Evolutionary conservation across 2,329 filamentous ascomycete genomes (phyloP).

Genomic region (Fusarium tjaetaba): DNA sequence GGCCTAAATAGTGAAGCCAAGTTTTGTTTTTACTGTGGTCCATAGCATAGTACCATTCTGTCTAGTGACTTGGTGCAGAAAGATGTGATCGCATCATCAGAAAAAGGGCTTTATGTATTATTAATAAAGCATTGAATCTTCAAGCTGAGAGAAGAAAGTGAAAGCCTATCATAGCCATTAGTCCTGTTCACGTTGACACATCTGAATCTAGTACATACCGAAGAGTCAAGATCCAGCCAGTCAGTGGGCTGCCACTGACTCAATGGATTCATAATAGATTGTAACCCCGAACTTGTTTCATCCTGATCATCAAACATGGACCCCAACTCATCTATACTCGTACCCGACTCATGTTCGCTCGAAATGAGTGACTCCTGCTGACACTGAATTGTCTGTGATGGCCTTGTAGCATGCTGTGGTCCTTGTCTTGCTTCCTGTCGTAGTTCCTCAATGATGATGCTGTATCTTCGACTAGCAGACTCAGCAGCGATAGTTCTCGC

Average conservation of each 20-base stretch:
- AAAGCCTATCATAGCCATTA: not conserved
- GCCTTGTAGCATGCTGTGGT: constrained; percentile 2
- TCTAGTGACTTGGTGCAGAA: not conserved
- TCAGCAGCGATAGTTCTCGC: constrained; percentile 11
- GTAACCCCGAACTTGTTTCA: not conserved
- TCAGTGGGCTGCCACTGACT: constrained; percentile 25
- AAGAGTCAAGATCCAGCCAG: constrained; percentile 23
- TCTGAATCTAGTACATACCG: not conserved
- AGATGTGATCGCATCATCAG: fast-evolving
- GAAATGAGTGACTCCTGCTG: constrained; percentile 1
- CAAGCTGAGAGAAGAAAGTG: constrained; percentile 13
- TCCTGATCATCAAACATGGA: constrained; percentile 5
- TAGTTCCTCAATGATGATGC: constrained; percentile 25
- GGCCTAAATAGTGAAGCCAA: not conserved
- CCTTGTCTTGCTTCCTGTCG: constrained; percentile 10
- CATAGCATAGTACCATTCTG: no score
- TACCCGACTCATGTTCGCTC: not conserved
- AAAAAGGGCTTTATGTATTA: not conserved
- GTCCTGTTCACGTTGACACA: fast-evolving
- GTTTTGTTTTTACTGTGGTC: no score
- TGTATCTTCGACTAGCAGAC: constrained; percentile 18
- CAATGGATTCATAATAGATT: constrained; percentile 1
- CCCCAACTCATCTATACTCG: not conserved
- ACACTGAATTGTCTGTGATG: not conserved
- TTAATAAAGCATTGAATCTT: constrained; percentile 6